These are phyloP conservation scores for Berberis vulgaris DNA, from an alignment of 164 flowering plant species.

Conservation along the genomic window DNA sequence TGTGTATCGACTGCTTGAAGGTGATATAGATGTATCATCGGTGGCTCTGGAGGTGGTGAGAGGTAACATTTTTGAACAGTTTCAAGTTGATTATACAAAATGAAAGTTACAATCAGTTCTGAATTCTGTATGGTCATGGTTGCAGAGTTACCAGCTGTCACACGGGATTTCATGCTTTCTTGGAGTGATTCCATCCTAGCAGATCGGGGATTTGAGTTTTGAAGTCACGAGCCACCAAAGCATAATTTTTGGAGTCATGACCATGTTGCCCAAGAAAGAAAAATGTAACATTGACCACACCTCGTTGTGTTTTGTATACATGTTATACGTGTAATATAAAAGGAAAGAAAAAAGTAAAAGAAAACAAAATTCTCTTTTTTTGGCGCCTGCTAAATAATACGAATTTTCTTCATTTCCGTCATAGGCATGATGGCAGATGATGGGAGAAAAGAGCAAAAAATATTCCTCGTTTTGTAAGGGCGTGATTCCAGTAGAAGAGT, in stretches of 20 bases:
- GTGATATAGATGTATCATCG: constrained; percentile 39
- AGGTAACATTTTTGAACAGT: constrained; percentile 21
- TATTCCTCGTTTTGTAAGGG: too few species aligned
- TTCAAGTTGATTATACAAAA: background rate
- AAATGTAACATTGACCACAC: background rate
- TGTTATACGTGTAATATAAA: background rate
- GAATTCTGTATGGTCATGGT: background rate
- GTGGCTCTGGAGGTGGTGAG: constrained; percentile 37
- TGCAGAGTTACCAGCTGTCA: constrained; percentile 70
- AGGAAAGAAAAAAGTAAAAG: background rate
- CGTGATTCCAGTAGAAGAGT: too few species aligned
- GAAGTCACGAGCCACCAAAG: background rate
- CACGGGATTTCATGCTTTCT: constrained; percentile 71
- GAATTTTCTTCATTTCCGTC: too few species aligned
- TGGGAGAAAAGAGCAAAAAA: too few species aligned
- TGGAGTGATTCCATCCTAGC: constrained; percentile 72
- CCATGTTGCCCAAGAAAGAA: background rate
- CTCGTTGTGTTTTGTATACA: background rate
- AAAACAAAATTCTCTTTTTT: background rate
- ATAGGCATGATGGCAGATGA: too few species aligned
- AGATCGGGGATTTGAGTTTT: constrained; percentile 30
- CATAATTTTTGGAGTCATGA: background rate
- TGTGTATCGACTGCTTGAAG: constrained; percentile 51
- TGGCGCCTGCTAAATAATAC: too few species aligned
- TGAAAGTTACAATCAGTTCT: background rate